A percentile compares a stretch with the other conserved stretches of the same genome.
Evolutionary conservation across 2,329 filamentous ascomycete species (phyloP).

Genomic region (Beauveria medogensis): DNA sequence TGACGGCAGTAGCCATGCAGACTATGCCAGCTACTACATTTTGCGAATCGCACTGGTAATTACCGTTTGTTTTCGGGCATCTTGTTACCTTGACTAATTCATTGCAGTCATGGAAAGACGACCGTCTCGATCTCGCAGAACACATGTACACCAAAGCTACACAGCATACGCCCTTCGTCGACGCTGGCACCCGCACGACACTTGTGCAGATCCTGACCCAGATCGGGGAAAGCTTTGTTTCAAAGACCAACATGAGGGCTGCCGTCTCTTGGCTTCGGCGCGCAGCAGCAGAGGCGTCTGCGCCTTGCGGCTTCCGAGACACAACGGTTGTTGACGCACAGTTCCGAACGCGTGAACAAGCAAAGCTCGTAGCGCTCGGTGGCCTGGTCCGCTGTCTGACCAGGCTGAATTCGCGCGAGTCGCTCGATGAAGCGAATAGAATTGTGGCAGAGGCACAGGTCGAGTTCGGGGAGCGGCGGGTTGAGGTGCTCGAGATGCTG

Average conservation of each 20-base stretch:
- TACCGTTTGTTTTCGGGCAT: constrained; percentile 13
- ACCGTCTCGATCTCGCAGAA: constrained; percentile 67
- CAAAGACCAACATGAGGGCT: neutral
- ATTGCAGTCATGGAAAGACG: constrained; percentile 63
- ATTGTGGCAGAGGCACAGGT: neutral
- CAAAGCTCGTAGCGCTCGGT: neutral
- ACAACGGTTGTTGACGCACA: neutral
- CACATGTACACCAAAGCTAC: constrained; percentile 60
- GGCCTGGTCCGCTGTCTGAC: neutral
- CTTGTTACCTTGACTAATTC: neutral
- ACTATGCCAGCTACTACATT: neutral
- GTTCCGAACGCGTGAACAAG: neutral
- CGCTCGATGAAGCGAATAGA: neutral
- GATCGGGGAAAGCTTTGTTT: neutral
- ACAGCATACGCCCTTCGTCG: neutral
- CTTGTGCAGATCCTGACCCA: neutral
- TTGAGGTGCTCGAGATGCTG: constrained; percentile 2
- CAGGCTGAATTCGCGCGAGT: neutral
- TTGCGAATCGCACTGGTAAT: constrained; percentile 58
- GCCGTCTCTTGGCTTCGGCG: neutral
- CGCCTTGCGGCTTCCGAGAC: neutral
- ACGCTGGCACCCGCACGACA: neutral
- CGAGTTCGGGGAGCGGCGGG: neutral
- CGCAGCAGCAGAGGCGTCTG: neutral
- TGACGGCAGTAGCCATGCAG: neutral